Conservation (phyloP, 2,329 filamentous ascomycete genomes). For the Colletotrichum sp. region DNA sequence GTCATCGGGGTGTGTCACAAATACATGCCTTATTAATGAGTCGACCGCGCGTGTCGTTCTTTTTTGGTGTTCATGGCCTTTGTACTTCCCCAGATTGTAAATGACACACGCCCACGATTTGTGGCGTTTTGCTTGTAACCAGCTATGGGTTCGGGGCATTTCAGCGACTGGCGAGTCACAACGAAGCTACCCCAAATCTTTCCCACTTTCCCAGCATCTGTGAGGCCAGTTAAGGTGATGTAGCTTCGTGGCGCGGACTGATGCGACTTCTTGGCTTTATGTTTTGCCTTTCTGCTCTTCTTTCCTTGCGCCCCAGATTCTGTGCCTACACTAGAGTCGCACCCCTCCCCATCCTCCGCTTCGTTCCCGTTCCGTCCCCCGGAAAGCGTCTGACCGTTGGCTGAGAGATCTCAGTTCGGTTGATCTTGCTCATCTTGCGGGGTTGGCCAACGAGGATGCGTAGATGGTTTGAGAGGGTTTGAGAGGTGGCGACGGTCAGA, state of each 20-base stretch:
- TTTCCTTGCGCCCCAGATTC: slow-evolving; percentile 2
- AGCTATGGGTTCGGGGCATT: neutral
- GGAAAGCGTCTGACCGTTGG: slow-evolving; percentile 14
- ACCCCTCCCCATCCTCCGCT: neutral
- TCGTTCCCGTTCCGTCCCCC: neutral
- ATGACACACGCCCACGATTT: neutral
- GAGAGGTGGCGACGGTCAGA: neutral
- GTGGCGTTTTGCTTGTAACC: neutral
- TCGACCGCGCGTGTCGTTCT: neutral
- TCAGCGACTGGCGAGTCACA: neutral
- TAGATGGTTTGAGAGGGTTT: neutral
- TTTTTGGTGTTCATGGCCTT: neutral
- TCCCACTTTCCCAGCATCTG: neutral
- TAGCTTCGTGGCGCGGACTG: slow-evolving; percentile 2
- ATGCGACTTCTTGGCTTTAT: slow-evolving; percentile 5
- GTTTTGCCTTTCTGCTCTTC: neutral
- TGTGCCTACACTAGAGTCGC: neutral
- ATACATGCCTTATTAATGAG: neutral
- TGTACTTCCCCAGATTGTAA: neutral
- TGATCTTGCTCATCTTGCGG: slow-evolving; percentile 16
- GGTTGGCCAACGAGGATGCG: neutral
- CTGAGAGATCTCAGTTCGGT: slow-evolving; percentile 2
- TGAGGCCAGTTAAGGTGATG: neutral
- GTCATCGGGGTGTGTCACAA: neutral
- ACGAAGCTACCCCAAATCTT: neutral